Evolutionary conservation across 1,284 basidiomycete species (phyloP).

Genomic region (Trametes versicolor): DNA sequence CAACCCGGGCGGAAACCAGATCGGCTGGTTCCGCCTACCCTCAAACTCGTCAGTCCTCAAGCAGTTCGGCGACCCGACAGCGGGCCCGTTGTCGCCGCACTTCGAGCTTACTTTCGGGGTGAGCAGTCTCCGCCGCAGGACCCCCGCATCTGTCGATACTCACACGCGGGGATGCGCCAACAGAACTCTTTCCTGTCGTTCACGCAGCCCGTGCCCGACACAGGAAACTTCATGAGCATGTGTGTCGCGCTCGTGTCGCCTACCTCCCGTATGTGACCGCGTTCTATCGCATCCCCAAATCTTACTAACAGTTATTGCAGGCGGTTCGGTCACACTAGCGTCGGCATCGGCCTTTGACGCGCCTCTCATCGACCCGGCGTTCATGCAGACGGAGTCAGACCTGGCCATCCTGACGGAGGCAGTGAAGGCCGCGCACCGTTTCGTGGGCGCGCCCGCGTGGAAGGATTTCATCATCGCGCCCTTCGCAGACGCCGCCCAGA

Average conservation of each 20-base stretch:
- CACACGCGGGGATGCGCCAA: neutral
- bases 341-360: slow-evolving; percentile 34
- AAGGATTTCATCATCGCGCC: slow-evolving; percentile 18
- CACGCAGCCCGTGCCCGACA: neutral
- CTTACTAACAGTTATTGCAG: neutral
- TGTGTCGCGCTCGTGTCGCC: slow-evolving; percentile 21
- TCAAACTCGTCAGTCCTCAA: neutral
- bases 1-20: slow-evolving; percentile 21
- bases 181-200: slow-evolving; percentile 6
- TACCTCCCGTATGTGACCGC: slow-evolving; percentile 23
- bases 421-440: slow-evolving; percentile 30
- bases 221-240: slow-evolving; percentile 6
- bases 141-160: neutral
- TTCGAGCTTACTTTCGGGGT: slow-evolving; percentile 4
- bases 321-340: slow-evolving; percentile 39
- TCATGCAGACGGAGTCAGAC: slow-evolving; percentile 37
- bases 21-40: slow-evolving; percentile 27
- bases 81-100: slow-evolving; percentile 3
- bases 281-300: slow-evolving; percentile 13
- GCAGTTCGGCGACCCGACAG: neutral
- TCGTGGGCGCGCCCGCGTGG: slow-evolving; percentile 34
- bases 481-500: slow-evolving; percentile 9
- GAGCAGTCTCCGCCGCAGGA: neutral
- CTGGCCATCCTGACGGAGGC: slow-evolving; percentile 32
- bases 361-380: slow-evolving; percentile 38